Conservation (phyloP, 768 basidiomycete genomes). For the Leccinum aurantiacum region DNA sequence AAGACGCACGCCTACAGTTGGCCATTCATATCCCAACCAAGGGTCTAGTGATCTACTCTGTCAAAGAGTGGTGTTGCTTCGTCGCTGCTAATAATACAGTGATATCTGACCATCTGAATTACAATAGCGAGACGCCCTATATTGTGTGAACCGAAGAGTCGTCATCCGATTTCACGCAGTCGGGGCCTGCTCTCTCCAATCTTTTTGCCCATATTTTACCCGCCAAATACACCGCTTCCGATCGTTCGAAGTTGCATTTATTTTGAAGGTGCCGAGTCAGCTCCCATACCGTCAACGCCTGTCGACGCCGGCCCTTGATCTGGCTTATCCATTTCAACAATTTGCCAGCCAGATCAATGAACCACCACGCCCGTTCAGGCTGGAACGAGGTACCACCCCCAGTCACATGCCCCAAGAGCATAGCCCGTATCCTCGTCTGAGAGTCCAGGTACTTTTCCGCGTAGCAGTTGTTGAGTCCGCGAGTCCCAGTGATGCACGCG, state of each 20-base stretch:
- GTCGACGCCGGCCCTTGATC: constrained; percentile 11
- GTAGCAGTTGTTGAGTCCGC: constrained; percentile 25
- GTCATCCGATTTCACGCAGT: constrained; percentile 26
- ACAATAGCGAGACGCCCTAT: not conserved
- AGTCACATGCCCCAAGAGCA: constrained; percentile 22
- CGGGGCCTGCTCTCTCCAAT: constrained; percentile 19
- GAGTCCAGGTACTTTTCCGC: constrained; percentile 36
- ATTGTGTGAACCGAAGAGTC: constrained; percentile 13
- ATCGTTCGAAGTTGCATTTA: constrained; percentile 22
- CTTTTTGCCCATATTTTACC: constrained; percentile 25
- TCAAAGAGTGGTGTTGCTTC: constrained; percentile 5
- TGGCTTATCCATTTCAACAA: constrained; percentile 23
- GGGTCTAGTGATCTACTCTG: constrained; percentile 6
- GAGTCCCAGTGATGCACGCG: constrained; percentile 40
- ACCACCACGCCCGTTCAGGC: constrained; percentile 25
- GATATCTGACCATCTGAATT: constrained; percentile 1
- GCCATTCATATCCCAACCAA: constrained; percentile 13
- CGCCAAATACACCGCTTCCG: constrained; percentile 25
- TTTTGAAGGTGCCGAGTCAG: constrained; percentile 25
- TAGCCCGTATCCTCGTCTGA: constrained; percentile 22
- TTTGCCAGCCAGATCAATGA: constrained; percentile 23
- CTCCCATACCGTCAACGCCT: constrained; percentile 19
- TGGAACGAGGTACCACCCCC: constrained; percentile 18
- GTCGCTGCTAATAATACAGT: constrained; percentile 8
- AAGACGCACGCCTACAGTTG: constrained; percentile 5